Evolutionary conservation across 768 basidiomycete genomes (phyloP).

Genomic region (Leccinum olivaceopallidum): DNA sequence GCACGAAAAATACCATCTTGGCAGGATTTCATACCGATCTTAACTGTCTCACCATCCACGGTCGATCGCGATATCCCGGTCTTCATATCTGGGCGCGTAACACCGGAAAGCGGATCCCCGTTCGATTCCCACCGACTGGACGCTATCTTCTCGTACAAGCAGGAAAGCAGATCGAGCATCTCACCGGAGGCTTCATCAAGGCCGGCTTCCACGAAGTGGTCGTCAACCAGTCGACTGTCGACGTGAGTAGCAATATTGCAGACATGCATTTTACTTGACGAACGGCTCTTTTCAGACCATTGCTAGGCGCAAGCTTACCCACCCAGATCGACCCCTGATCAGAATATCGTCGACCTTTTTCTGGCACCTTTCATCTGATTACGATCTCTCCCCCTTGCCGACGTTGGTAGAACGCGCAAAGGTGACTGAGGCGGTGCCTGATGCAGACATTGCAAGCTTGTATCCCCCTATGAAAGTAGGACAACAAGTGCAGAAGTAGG

Average conservation of each 20-base stretch:
- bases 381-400: conserved; percentile 68
- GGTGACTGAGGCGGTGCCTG: conserved; percentile 39
- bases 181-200: conserved; percentile 81
- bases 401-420: conserved; percentile 50
- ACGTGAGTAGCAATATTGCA: conserved; percentile 42
- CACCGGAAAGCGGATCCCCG: conserved; percentile 85
- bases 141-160: conserved; percentile 90
- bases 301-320: conserved; percentile 52
- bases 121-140: conserved; percentile 80
- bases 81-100: conserved; percentile 88
- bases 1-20: conserved; percentile 77
- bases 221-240: conserved; percentile 77
- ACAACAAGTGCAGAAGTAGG: conserved; percentile 82
- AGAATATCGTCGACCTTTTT: conserved; percentile 98
- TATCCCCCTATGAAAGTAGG: conserved; percentile 79
- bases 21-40: conserved; percentile 96
- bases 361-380: conserved; percentile 90
- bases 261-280: background rate
- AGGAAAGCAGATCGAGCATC: conserved; percentile 92
- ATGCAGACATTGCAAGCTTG: conserved; percentile 41
- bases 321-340: conserved; percentile 80
- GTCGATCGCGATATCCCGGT: conserved; percentile 83
- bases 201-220: conserved; percentile 96
- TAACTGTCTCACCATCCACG: conserved; percentile 92
- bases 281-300: conserved; percentile 49